Percentiles rank a stretch among this genome's conserved stretches.
Evolutionary conservation across 2,329 filamentous ascomycete species (phyloP).

Genomic region (Cryphonectria carpinicola): DNA sequence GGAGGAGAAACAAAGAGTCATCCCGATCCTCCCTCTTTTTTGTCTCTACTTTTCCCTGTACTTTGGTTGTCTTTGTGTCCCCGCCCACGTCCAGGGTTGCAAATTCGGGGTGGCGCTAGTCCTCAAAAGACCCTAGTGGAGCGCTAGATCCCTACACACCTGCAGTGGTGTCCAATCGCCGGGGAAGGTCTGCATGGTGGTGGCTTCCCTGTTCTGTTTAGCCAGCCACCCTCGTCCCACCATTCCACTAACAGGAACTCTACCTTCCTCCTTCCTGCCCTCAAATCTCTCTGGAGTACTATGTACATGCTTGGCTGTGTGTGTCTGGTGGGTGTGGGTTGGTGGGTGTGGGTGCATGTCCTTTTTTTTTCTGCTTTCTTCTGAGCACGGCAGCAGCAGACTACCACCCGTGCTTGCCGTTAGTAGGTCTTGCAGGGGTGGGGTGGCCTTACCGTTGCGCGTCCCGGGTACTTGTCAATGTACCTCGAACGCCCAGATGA

Average conservation of each 20-base stretch:
- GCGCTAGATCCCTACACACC: background rate
- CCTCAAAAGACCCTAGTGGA: background rate
- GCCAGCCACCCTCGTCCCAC: slow-evolving; percentile 4
- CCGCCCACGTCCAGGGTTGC: background rate
- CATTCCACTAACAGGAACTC: background rate
- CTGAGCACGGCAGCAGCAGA: background rate
- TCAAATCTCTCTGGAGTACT: background rate
- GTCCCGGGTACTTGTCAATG: background rate
- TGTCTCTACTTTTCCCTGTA: background rate
- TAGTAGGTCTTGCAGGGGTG: background rate
- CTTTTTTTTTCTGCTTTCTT: no score
- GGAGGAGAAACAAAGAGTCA: slow-evolving; percentile 4
- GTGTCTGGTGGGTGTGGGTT: no score
- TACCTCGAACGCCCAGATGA: background rate
- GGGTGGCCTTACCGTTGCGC: background rate
- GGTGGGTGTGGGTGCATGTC: background rate
- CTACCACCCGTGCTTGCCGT: slow-evolving; percentile 3
- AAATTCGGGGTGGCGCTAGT: background rate
- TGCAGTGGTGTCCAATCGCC: background rate
- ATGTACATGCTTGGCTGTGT: no score
- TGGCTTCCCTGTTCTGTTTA: slow-evolving; percentile 16
- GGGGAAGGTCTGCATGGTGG: background rate
- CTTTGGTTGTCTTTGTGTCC: background rate
- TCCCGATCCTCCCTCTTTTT: slow-evolving; percentile 2
- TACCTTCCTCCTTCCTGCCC: background rate